Evolutionary conservation across 2,329 filamentous ascomycete species (phyloP), one percentile per base, ranked within the genome.

Genomic region (Talaromyces funiculosus): DNA sequence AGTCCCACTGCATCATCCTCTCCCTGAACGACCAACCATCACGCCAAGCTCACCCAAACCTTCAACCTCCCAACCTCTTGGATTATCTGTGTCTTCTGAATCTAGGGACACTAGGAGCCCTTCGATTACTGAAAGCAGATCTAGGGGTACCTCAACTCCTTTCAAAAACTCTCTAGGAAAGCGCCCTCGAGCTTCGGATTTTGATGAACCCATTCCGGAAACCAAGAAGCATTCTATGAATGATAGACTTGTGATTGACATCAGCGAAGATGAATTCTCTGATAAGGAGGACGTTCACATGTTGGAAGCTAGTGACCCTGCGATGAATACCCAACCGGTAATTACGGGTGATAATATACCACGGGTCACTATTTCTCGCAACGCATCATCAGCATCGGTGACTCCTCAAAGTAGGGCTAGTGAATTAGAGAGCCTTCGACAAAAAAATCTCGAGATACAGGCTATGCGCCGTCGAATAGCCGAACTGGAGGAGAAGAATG

Each of bases 191-290:
- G 87, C 90, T 12, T 83, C 88, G 4, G 88, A 92, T 68, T 87
- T 89, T 64, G 85, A 89, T 62, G 82, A 84, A n/a, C 77, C 80
- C 20, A 75, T 78, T 0, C 67, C 67, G 37, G 69, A 76, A 12
- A 67, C 73, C 16, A 90, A 89, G 66, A 84, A 87, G 53, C 82
- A 85, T 3, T 86, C 87, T 3, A 59, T 63, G 24, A 77, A 82
- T 56, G 81, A 87, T 54, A 82, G 82, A 2, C 83, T 96, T 57
- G 84, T 96, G 40, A 96, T 96, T 66, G 85, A 95, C 65, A 87
- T 95, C 40, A 96, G 90, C 69, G 92, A 96, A 29, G 85, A 87
- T 64, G 86, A 88, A 61, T 78, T 71, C 8, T 59, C 72, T 8
- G 72, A 75, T 53, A 71, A 67, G 57, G 69, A 71, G 31, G 65